Conservation (phyloP, 352 stramenopile species). For the Halophytophthora batemanensis region DNA sequence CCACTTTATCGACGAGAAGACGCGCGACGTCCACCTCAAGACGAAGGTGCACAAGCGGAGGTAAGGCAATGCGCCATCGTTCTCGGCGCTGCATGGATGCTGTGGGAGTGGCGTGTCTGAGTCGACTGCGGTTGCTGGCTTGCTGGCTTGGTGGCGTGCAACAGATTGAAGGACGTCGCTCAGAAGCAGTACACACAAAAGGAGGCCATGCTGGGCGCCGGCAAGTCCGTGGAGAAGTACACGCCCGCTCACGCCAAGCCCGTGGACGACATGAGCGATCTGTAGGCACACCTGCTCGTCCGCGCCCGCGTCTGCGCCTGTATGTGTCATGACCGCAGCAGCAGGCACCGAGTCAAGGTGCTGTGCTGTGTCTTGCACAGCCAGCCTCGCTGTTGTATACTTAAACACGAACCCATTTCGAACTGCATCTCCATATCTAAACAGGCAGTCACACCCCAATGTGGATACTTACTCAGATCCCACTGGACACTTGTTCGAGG, state of each 20-base stretch:
- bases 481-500: not conserved
- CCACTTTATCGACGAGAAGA: slow-evolving; percentile 84
- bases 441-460: not conserved
- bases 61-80: slow-evolving; percentile 18
- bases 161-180: slow-evolving; percentile 84
- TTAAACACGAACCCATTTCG: slow-evolving; percentile 12
- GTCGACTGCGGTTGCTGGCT: not conserved
- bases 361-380: not conserved
- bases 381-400: slow-evolving; percentile 18
- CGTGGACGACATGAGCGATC: slow-evolving; percentile 52
- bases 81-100: not conserved
- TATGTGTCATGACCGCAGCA: too few species aligned
- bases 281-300: slow-evolving; percentile 25
- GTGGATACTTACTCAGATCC: not conserved
- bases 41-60: slow-evolving; percentile 87
- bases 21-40: slow-evolving; percentile 72
- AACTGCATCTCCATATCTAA: slow-evolving; percentile 12
- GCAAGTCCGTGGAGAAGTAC: slow-evolving; percentile 74
- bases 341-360: too few species aligned
- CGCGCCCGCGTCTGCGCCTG: too few species aligned
- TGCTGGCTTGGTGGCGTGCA: not conserved
- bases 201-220: slow-evolving; percentile 70
- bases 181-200: slow-evolving; percentile 89
- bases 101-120: too few species aligned
- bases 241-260: slow-evolving; percentile 46